Evolutionary conservation across 179 eudicot species (phyloP), one percentile per base, ranked within the genome.

Genomic region (Drosera spatulata): DNA sequence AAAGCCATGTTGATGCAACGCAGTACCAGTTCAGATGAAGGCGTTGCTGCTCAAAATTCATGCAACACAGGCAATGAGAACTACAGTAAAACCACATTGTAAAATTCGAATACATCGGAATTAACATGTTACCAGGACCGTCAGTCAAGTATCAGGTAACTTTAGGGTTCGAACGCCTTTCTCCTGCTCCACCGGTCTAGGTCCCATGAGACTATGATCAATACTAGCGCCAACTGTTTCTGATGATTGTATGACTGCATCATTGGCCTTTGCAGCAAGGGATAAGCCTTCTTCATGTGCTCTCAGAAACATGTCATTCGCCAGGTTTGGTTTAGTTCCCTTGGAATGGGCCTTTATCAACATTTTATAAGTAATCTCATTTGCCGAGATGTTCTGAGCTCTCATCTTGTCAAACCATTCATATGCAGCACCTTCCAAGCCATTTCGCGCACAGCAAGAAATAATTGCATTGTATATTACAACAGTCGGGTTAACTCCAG

Each of bases 401-500:
- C 72, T 81, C 99, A 86, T 86, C 9, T 75, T 71, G 49, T 81
- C 77, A 59, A 81, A 93, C 95, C 95, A 93, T 53, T 93, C 97
- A 37, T 76, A 86, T 6, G 99, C 99, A 44, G 67, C 62, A 33
- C 78, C 74, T 7, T 82, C 85, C 79, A 80, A 61, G 33, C 71
- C 80, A 41, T 69, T 79, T 15, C 69, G 58, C 4, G 80, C 82
- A 61, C 97, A 89, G 2, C 68, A 83, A 61, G 84, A 89, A 13
- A 93, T 81, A 62, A 89, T 93, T 6, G 99, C 99, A 41, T 93
- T 93, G 77, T 77, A 93, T 7, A 97, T 93, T 50, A 93, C 84
- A 54, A 85, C 97, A 0, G 85, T 86, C 3, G 93, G 90, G 59
- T 77, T 67, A 50, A 73, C 69, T 63, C 79, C 79, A 1, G 79